These are phyloP conservation scores for Magnolia sinica DNA, from an alignment of 164 flowering plant species.

Conservation along the genomic window DNA sequence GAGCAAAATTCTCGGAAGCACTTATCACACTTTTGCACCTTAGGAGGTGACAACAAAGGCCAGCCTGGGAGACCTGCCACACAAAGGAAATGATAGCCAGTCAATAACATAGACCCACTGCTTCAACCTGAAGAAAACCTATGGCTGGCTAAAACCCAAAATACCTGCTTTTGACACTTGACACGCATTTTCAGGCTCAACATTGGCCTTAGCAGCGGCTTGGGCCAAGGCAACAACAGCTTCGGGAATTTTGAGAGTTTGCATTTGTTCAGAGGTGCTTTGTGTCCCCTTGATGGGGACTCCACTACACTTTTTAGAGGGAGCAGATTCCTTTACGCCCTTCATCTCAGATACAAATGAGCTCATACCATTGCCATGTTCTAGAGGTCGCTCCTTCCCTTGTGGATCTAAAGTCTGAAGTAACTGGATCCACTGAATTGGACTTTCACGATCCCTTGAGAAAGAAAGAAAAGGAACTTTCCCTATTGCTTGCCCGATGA, in stretches of 20 bases:
- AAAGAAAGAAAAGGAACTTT: conserved; percentile 64
- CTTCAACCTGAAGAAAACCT: conserved; percentile 17
- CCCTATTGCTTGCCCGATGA: conserved; percentile 66
- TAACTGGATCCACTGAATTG: conserved; percentile 74
- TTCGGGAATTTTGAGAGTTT: conserved; percentile 32
- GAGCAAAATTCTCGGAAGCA: conserved; percentile 81
- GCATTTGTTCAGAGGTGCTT: conserved; percentile 32
- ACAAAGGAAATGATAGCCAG: conserved; percentile 5
- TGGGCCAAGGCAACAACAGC: conserved; percentile 36
- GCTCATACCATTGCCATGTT: conserved; percentile 24
- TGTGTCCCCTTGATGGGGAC: conserved; percentile 28
- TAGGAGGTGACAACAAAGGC: conserved; percentile 75
- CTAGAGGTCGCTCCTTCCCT: conserved; percentile 10
- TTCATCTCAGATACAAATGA: conserved; percentile 22
- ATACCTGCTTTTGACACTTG: conserved; percentile 30
- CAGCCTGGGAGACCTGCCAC: conserved; percentile 68
- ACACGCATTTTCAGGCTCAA: conserved; percentile 35
- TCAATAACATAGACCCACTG: conserved; percentile 6
- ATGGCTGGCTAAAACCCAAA: conserved; percentile 25
- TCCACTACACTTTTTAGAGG: conserved; percentile 14
- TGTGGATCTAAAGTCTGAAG: conserved; percentile 74
- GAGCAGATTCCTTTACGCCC: conserved; percentile 24
- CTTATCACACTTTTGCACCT: conserved; percentile 85
- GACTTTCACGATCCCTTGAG: conserved; percentile 59
- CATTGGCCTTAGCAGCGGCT: conserved; percentile 35